These are phyloP conservation scores for Saturnispora sekii DNA, from an alignment of 805 yeast genomes.

Conservation along the genomic window DNA sequence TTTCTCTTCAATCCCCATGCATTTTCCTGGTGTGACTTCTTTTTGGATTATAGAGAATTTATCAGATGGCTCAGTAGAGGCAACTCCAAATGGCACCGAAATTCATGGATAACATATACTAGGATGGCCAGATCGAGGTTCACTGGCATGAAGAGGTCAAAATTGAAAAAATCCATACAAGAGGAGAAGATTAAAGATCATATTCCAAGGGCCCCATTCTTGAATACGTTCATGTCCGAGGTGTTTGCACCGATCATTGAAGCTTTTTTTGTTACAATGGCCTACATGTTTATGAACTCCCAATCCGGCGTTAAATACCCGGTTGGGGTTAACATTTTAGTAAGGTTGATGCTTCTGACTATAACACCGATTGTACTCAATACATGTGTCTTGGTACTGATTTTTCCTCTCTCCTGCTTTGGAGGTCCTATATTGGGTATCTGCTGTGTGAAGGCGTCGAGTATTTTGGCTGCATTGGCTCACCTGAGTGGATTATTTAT, in stretches of 20 bases:
- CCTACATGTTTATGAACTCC: constrained; percentile 74
- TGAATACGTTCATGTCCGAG: constrained; percentile 74
- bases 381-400: constrained; percentile 22
- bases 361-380: constrained; percentile 40
- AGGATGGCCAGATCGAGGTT: constrained; percentile 76
- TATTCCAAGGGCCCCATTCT: constrained; percentile 69
- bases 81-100: constrained; percentile 50
- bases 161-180: constrained; percentile 60
- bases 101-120: constrained; percentile 74
- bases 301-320: constrained; percentile 67
- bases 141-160: constrained; percentile 82
- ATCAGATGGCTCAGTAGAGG: constrained; percentile 77
- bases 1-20: constrained; percentile 47
- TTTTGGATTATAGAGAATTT: constrained; percentile 39
- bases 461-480: constrained; percentile 32
- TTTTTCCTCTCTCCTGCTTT: constrained; percentile 30
- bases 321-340: constrained; percentile 44
- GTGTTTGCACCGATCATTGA: constrained; percentile 61
- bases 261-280: constrained; percentile 58
- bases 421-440: constrained; percentile 29
- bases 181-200: constrained; percentile 30
- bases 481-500: constrained; percentile 29
- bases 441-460: constrained; percentile 28
- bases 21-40: constrained; percentile 37
- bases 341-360: constrained; percentile 49